Percentiles rank a stretch among this genome's conserved stretches.
phyloP scores from a whole-genome alignment of 2,329 filamentous ascomycete genomes.

The Fusarium vanettenii region DNA sequence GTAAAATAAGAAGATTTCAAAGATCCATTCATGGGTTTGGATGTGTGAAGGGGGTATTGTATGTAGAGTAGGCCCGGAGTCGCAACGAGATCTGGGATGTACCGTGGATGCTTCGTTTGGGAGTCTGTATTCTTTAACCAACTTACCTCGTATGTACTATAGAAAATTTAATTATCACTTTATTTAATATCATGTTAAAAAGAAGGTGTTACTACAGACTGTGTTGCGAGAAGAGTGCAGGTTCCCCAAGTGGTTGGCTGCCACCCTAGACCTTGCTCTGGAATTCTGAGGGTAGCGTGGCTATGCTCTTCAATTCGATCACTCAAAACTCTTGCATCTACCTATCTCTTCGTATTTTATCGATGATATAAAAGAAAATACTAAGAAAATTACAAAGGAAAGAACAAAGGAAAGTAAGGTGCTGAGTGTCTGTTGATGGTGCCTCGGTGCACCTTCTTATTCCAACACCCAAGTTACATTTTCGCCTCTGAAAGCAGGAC shows the following conservation, averaged over 20 bases:
- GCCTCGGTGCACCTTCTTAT: neutral
- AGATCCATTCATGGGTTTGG: rapidly evolving
- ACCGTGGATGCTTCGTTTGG: neutral
- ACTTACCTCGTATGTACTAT: too few relatives aligned
- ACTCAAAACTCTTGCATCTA: neutral
- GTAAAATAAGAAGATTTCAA: neutral
- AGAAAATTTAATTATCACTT: neutral
- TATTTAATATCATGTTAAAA: neutral
- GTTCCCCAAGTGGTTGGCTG: neutral
- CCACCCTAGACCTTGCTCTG: neutral
- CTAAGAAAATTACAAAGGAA: neutral
- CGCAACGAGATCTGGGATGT: neutral
- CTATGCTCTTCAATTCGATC: neutral
- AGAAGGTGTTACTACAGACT: neutral
- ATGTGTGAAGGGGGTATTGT: neutral
- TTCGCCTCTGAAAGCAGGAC: neutral
- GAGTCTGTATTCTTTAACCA: neutral
- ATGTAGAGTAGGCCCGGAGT: neutral
- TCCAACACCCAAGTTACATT: neutral
- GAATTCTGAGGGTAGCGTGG: neutral
- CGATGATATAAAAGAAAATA: neutral
- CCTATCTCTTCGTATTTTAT: neutral
- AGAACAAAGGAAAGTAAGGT: neutral
- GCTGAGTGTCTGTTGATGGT: neutral
- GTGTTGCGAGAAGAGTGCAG: neutral